Evolutionary conservation across 106 monocot genomes (phyloP), one percentile per base, ranked within the genome.

Genomic region (Dendrobium officinale): DNA sequence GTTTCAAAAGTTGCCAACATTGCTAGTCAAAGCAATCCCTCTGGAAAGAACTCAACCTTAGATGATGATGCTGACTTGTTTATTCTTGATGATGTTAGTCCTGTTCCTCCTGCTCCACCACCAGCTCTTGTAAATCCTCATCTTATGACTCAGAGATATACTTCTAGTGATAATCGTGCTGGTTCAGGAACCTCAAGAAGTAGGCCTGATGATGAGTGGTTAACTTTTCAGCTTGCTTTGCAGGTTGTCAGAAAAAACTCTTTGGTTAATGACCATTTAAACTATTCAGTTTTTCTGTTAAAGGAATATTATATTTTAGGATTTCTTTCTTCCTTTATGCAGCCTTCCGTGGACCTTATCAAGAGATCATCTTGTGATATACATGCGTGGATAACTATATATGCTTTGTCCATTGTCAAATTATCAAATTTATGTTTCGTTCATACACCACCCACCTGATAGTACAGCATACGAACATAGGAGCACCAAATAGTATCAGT

Each of bases 181-280:
- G 70, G 76, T 51, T 73, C 79, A 61, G 82, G 79, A 78, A 77
- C 77, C n/a, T 81, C 84, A 77, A 75, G 84, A 74, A 48, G 74
- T 61, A 87, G 84, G 77, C 20, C 83, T 55, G 59, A 85, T 81
- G 93, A 96, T 81, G 93, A 92, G 67, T 90, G 87, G 78, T 78
- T 89, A 73, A 91, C 93, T 73, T 86, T 83, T 67, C 91, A 56
- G 20, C 87, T 90, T 78, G 93, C 92, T 67, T 87, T 96, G 67
- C 92, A 96, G 92, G 96, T 96, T 56, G 78, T 77, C 58, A 64
- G 5, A 80, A n/a, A 77, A 58, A 27, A 17, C 37, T 55, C 42
- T 45, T 58, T 45, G 9, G 75, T 81, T 40, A 7, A 43, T 75
- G 15, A 19, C 59, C 41, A 72, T 77, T 37, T 22, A 20, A 24